Evolutionary conservation across 2,329 filamentous ascomycete species (phyloP).

Genomic region (Thelonectria rubi): DNA sequence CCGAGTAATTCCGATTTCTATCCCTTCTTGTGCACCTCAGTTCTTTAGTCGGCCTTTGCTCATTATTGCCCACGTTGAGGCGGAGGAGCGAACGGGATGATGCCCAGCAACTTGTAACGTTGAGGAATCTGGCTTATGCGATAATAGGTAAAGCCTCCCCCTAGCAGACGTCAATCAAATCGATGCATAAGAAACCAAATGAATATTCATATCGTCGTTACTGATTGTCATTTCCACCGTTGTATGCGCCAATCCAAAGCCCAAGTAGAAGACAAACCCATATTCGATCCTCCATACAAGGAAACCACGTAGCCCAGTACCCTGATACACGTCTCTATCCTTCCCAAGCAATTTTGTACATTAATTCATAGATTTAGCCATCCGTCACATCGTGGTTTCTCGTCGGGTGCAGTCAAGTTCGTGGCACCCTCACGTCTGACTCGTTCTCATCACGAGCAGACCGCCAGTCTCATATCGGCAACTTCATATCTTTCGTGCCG

Average conservation of each 20-base stretch:
- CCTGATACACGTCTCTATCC: slow-evolving; percentile 14
- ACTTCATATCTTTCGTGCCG: not conserved
- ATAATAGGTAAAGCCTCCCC: too few relatives aligned
- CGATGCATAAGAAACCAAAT: slow-evolving; percentile 1
- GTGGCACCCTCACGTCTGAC: not conserved
- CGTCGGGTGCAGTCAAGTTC: not conserved
- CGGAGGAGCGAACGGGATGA: too few relatives aligned
- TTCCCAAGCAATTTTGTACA: slow-evolving; percentile 12
- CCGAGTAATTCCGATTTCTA: too few relatives aligned
- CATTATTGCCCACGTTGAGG: too few relatives aligned
- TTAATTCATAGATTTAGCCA: slow-evolving; percentile 15
- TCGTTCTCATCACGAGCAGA: slow-evolving; percentile 6
- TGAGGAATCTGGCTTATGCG: too few relatives aligned
- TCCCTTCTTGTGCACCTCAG: too few relatives aligned
- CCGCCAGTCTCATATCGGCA: slow-evolving; percentile 23
- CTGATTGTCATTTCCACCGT: slow-evolving; percentile 20
- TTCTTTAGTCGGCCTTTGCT: too few relatives aligned
- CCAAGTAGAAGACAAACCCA: slow-evolving; percentile 1
- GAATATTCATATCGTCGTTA: slow-evolving; percentile 21
- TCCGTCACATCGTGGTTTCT: slow-evolving; percentile 3
- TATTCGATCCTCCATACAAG: slow-evolving; percentile 2
- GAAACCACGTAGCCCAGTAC: slow-evolving; percentile 2
- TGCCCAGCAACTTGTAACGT: too few relatives aligned
- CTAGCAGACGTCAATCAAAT: not conserved
- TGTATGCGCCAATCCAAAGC: slow-evolving; percentile 14